These are phyloP conservation scores for Umbelopsis isabellina DNA, from an alignment of 192 early-diverging fungal genomes.

Conservation along the genomic window DNA sequence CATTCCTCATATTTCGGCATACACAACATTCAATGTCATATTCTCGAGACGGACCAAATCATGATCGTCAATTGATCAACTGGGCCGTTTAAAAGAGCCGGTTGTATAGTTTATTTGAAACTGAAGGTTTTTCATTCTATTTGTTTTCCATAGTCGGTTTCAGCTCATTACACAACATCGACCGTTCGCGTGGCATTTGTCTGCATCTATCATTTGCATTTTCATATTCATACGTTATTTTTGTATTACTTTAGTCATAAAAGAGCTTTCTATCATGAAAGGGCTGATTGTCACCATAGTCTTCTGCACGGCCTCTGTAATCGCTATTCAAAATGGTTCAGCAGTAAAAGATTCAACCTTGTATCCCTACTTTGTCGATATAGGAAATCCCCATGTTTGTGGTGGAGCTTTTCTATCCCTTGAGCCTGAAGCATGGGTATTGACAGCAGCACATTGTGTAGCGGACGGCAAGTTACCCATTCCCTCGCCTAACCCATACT, in stretches of 20 bases:
- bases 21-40: slow-evolving; percentile 12
- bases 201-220: too few species aligned
- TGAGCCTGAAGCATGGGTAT: slow-evolving; percentile 28
- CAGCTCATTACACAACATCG: too few species aligned
- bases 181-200: too few species aligned
- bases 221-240: too few species aligned
- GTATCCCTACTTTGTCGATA: slow-evolving; percentile 32
- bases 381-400: slow-evolving; percentile 37
- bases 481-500: slow-evolving; percentile 28
- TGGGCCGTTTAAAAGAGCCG: background rate
- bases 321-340: slow-evolving; percentile 25
- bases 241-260: too few species aligned
- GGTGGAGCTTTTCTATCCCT: slow-evolving; percentile 32
- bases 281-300: background rate
- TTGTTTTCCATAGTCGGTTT: too few species aligned
- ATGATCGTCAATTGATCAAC: background rate
- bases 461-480: background rate
- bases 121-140: too few species aligned
- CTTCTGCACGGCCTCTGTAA: background rate
- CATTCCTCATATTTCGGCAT: slow-evolving; percentile 14
- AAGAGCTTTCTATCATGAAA: background rate
- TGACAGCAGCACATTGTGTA: slow-evolving; percentile 40
- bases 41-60: slow-evolving; percentile 5
- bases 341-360: slow-evolving; percentile 21
- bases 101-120: too few species aligned